Conservation (phyloP, 2,329 filamentous ascomycete genomes). For the Microsporum audouinii region DNA sequence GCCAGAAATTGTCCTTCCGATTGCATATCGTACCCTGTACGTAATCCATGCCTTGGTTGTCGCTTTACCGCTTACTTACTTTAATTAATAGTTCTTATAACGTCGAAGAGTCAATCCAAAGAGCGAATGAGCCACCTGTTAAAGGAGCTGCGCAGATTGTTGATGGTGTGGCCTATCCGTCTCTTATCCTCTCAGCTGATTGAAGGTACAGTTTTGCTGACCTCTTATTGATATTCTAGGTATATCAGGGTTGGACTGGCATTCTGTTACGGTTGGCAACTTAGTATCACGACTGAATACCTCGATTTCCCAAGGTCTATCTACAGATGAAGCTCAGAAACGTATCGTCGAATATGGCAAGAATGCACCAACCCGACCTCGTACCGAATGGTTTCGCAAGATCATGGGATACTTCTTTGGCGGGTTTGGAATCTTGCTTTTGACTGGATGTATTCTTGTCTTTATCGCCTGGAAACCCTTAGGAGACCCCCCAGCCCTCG, state of each 20-base stretch:
- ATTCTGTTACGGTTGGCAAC: constrained; percentile 48
- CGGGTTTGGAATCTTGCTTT: constrained; percentile 61
- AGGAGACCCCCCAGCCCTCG: constrained; percentile 56
- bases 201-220: not conserved
- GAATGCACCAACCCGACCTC: constrained; percentile 56
- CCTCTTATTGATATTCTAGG: constrained; percentile 30
- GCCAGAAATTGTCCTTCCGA: constrained; percentile 12
- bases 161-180: not conserved
- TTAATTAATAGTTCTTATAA: constrained; percentile 10
- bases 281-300: constrained; percentile 49
- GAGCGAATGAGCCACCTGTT: not conserved
- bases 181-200: not conserved
- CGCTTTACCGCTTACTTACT: not conserved
- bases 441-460: constrained; percentile 58
- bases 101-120: constrained; percentile 11
- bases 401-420: constrained; percentile 62
- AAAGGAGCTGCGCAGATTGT: constrained; percentile 1
- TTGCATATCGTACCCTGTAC: constrained; percentile 14
- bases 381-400: constrained; percentile 47
- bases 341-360: constrained; percentile 50
- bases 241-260: constrained; percentile 54
- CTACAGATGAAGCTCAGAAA: constrained; percentile 44
- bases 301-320: constrained; percentile 48
- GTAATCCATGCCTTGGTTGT: not conserved
- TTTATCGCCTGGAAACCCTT: constrained; percentile 68